Evolutionary conservation across 306 rosid genomes (phyloP), one percentile per base, ranked within the genome.

Genomic region (Rosa lucieae): DNA sequence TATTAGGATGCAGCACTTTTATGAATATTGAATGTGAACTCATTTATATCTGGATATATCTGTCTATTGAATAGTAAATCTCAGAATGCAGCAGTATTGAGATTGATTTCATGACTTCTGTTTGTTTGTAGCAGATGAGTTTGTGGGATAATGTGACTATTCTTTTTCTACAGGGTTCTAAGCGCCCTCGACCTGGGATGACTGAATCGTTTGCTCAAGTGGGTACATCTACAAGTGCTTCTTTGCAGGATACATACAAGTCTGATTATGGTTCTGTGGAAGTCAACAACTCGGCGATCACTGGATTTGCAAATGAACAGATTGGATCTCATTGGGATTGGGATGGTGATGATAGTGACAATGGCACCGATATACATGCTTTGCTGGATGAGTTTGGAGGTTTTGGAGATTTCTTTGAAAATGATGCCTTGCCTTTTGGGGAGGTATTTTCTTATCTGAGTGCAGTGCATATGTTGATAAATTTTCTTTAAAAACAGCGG

Each of bases 321-420:
- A 86, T 85, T 81, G 96, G 87, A 82, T 91, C 97, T 82, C 85
- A 74, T 42, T 95, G 98, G 99, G 98, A 92, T 84, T 95, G 98
- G 98, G 98, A 90, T 79, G 94, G 85, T 18, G 97, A 91, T 70
- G 97, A 92, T 46, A 87, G 87, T 80, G 97, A 89, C 78, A 76
- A 55, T 72, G 97, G 83, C 73, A 87, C 91, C 80, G 98, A 92
- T 87, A 95, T 95, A 74, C 89, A 86, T 80, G 93, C 97, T 62
- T 97, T 95, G 81, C 84, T 91, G 55, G 84, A 92, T 13, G 98
- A 92, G 87, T 95, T 92, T 90, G 99, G 99, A 83, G 98, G 87
- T 82, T 95, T 95, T 75, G 99, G 94, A 13, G 99, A 95, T 89
- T 91, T 95, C 85, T 95, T 95, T 35, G 98, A 85, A 86, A 85